Base-by-base conservation (phyloP, 2,329 filamentous ascomycete genomes). In the Ophiostoma piceae region DNA sequence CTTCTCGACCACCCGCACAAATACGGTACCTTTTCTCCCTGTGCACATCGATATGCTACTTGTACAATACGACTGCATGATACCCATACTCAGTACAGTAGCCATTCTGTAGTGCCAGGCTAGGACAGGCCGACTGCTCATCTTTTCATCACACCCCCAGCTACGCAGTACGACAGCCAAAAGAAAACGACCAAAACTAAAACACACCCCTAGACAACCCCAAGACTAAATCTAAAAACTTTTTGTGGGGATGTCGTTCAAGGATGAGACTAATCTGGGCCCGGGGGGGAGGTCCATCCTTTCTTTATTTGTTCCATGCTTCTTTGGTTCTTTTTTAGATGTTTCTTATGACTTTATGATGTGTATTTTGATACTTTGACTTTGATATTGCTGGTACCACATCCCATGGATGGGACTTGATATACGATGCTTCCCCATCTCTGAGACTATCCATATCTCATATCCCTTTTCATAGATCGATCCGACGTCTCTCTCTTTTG, bases 241-340 rank as follows among this genome's bases (percentile, higher is more conserved):
- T 65, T 41, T 19, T 66, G 39, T 66, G 65, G 65, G 32, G 65
- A 66, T 14, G 35, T 26, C 37, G 65, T 43, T 39, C 37, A 43
- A 66, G 65, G 65, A 43, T 47, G 65, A 66, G 65, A 43, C 65
- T 66, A 39, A 66, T 47, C 65, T 66, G 65, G 65, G 65, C 65
- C 65, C 65, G 65, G 65, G 64, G 64, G 35, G 9, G 35, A 66
- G 65, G 65, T 43, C 62, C 65, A 66, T 66, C n/a, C 65, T 29
- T 41, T 66, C 35, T 66, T 43, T 43, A 41, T 66, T 43, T 66
- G 65, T 66, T 66, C 65, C 62, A 65, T 65, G 62, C 32, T 22
- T 66, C 57, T 66, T 43, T 66, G 11, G 35, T 43, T 29, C 37
- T 41, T 12, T 39, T 65, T 11, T 47, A 8, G 11, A 29, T 26